Percentiles rank a stretch among this genome's conserved stretches.
Evolutionary conservation across 768 basidiomycete genomes (phyloP).

Genomic region (Krasilnikovozyma curviuscula): DNA sequence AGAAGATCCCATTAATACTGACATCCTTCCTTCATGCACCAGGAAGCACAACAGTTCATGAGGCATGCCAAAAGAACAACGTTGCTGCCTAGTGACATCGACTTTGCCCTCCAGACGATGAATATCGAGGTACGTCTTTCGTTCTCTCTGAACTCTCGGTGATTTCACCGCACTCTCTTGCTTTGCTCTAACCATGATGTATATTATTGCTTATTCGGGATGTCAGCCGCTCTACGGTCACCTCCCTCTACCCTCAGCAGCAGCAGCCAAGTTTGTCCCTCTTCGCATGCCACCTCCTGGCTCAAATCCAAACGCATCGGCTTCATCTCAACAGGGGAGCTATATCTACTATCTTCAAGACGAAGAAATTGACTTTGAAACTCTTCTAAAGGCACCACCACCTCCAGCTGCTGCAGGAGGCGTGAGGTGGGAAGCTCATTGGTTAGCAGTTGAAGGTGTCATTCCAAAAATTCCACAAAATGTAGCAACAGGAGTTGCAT

Average conservation of each 20-base stretch:
- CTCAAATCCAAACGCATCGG: slow-evolving; percentile 1
- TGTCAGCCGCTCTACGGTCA: slow-evolving; percentile 62
- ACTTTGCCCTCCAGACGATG: slow-evolving; percentile 76
- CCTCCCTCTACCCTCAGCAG: slow-evolving; percentile 38
- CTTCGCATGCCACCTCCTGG: neutral
- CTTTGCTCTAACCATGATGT: neutral
- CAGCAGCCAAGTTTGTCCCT: slow-evolving; percentile 26
- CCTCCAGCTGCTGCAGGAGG: slow-evolving; percentile 15
- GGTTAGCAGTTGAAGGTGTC: slow-evolving; percentile 94
- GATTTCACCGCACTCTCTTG: neutral
- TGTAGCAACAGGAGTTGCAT: slow-evolving; percentile 5
- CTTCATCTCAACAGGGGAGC: slow-evolving; percentile 11
- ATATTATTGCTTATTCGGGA: neutral
- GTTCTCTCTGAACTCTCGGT: neutral
- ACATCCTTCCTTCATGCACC: slow-evolving; percentile 5
- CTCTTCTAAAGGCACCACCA: slow-evolving; percentile 43
- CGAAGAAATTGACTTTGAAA: slow-evolving; percentile 93
- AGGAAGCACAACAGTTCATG: slow-evolving; percentile 97
- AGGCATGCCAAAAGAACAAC: slow-evolving; percentile 79
- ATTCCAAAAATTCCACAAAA: slow-evolving; percentile 94
- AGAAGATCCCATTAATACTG: neutral
- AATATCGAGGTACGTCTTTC: slow-evolving; percentile 51
- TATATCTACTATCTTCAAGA: slow-evolving; percentile 76
- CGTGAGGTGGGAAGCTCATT: slow-evolving; percentile 47
- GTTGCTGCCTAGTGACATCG: slow-evolving; percentile 73